These are phyloP conservation scores for Trichosporon inkin DNA, from an alignment of 1,284 basidiomycete species.

Conservation along the genomic window DNA sequence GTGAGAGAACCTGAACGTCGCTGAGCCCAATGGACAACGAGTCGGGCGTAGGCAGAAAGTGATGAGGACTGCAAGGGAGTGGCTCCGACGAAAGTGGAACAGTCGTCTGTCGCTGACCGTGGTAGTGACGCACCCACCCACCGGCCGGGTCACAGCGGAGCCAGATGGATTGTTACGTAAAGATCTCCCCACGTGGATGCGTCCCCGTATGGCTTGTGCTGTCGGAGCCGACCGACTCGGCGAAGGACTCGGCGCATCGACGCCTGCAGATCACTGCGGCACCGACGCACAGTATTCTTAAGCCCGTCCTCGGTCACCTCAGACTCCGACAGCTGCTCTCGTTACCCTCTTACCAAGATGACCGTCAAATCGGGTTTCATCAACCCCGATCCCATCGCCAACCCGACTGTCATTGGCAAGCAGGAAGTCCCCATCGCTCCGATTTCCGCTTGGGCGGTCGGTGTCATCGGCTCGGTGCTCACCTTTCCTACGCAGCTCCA, in stretches of 20 bases:
- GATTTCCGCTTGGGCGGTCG: constrained; percentile 28
- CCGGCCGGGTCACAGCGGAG: background rate
- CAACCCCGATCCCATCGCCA: constrained; percentile 20
- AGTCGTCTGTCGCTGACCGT: background rate
- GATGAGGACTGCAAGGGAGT: background rate
- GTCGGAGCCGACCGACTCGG: constrained; percentile 6
- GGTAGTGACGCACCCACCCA: background rate
- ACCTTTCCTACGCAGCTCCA: constrained; percentile 27
- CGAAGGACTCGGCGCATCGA: background rate
- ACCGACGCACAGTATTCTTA: background rate
- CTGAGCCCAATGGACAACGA: background rate
- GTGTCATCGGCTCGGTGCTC: constrained; percentile 22
- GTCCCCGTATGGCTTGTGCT: background rate
- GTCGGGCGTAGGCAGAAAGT: background rate
- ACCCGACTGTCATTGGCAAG: constrained; percentile 18
- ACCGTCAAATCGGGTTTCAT: constrained; percentile 16
- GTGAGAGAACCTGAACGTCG: background rate
- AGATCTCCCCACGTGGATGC: background rate
- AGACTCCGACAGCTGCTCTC: background rate
- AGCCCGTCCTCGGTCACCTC: background rate
- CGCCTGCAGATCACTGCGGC: background rate
- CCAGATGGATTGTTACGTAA: background rate
- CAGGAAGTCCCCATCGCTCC: constrained; percentile 25
- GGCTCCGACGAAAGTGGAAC: constrained; percentile 4
- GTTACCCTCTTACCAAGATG: constrained; percentile 12